Base-by-base conservation (phyloP, 306 rosid genomes). In the Gastrolobium villosum region DNA sequence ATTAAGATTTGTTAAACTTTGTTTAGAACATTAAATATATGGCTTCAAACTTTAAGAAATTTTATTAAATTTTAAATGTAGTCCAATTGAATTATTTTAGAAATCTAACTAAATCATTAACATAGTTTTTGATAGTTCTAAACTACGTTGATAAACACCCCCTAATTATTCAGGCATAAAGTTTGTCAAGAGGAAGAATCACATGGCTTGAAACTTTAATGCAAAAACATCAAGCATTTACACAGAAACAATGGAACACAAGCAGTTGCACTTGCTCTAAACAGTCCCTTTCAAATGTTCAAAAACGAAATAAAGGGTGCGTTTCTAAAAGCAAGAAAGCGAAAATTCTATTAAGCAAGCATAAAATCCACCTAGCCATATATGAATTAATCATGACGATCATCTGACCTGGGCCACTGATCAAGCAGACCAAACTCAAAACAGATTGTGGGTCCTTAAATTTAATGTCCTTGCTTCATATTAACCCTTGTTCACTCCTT, bases 381-480 rank as follows among this genome's bases (percentile, higher is more conserved):
- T 67, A 81, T 84, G 60, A 65, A 69, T 70, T 85, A 85, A 82
- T 82, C 79, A 79, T 77, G 84, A 76, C 76, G 80, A 89, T 68
- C 79, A 77, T 82, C 89, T 69, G 82, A 64, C 43, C 62, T 81
- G 86, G 82, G 74, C 87, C 85, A 82, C 84, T 63, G 84, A 73
- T 73, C 82, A 85, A 78, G 76, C 82, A 70, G 87, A 86, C 89
- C 84, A 67, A 84, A 78, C 88, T 83, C 86, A 85, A 76, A 76
- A 68, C 93, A 82, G 89, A 78, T 62, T 9, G 90, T 85, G 92
- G 92, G 92, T 11, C 88, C 90, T 26, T 1, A 4, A n/a, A 79
- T 71, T 88, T 83, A 88, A 86, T 85, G 75, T 68, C 81, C 14
- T 11, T 66, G 81, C 74, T 84, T 77, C 53, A 64, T 64, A 54